phyloP scores from a whole-genome alignment of 2,329 filamentous ascomycete species.

The Cadophora luteo-olivacea region DNA sequence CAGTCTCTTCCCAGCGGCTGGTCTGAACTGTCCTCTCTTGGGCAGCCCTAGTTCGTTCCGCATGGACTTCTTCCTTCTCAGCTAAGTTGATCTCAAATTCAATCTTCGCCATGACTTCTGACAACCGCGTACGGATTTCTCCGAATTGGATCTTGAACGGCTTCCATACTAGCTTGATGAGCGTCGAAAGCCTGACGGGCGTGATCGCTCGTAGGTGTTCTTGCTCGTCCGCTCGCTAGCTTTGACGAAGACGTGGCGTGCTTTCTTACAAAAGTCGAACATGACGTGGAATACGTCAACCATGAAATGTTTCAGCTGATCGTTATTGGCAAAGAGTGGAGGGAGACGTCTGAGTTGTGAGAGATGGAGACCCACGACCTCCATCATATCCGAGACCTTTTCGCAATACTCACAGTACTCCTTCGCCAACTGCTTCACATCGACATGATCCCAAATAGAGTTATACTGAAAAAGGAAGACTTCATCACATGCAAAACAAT shows the following conservation, averaged over 20 bases:
- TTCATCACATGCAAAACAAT: slow-evolving; percentile 17
- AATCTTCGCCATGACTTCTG: slow-evolving; percentile 16
- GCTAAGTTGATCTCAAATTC: slow-evolving; percentile 17
- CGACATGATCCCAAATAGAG: too few species aligned
- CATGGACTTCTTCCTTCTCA: slow-evolving; percentile 18
- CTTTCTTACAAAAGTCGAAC: slow-evolving; percentile 14
- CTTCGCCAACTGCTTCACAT: background rate
- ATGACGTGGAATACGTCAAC: slow-evolving; percentile 19
- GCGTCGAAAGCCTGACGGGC: slow-evolving; percentile 5
- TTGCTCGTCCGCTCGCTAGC: slow-evolving; percentile 14
- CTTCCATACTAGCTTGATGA: slow-evolving; percentile 18
- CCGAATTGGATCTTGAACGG: slow-evolving; percentile 17
- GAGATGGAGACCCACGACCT: slow-evolving; percentile 11
- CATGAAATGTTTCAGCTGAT: slow-evolving; percentile 14
- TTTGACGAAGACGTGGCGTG: slow-evolving; percentile 11
- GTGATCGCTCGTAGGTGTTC: slow-evolving; percentile 14
- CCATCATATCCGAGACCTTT: slow-evolving; percentile 20
- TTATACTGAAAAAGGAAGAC: too few species aligned
- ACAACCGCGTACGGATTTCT: slow-evolving; percentile 7
- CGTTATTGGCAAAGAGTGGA: slow-evolving; percentile 12
- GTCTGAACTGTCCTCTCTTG: slow-evolving; percentile 6
- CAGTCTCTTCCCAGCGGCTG: slow-evolving; percentile 13
- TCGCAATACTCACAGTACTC: slow-evolving; percentile 12
- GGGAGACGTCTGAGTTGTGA: slow-evolving; percentile 11
- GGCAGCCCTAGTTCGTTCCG: background rate